Evolutionary conservation across 1,139 yeast species (phyloP), one percentile per base, ranked within the genome.

Genomic region (Suhomyces ambrosiae): DNA sequence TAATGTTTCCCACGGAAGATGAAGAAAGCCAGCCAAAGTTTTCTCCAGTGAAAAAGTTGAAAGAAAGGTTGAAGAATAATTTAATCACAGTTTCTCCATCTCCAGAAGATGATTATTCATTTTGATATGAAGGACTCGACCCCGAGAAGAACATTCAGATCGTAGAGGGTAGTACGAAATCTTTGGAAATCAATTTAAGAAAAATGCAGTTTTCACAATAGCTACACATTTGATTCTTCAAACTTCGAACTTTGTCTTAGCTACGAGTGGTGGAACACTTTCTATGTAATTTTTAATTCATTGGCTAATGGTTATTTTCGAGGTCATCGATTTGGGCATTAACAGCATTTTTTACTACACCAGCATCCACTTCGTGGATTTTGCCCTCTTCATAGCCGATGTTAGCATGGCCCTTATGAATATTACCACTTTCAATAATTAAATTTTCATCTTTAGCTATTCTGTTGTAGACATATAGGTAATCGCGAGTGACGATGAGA

Each of bases 1-100:
- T 71, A 7, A 53, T 58, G 38, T 56, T 71, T 18, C 76, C 76
- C 1, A 54, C 58, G 1, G 63, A 60, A 8, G 64, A 57, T 15
- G 61, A 58, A n/a, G 30, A 44, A 17, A 44, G 44, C 18, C 61
- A 60, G 29, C 65, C 70, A 2, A 50, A 48, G 37, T 58, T 65
- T 38, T 66, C 74, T 0, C 73, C 74, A 1, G 56, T 58, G 7
- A 45, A 50, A 24, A 59, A 54, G 34, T 46, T 67, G 16, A 59
- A 54, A 30, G 63, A 64, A 35, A 43, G 65, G 30, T 39, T 52
- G 11, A 27, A 30, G 27, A 41, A 33, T n/a, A 44, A 37, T 32
- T 25, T 38, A 13, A 28, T 39, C 7, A 29, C 41, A 10, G 32
- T 39, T 7, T 35, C 47, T 4, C 45, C 42, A 3, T 33, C 39